Evolutionary conservation across 192 early-diverging fungal species (phyloP).

Genomic region (Coemansia sp.): DNA sequence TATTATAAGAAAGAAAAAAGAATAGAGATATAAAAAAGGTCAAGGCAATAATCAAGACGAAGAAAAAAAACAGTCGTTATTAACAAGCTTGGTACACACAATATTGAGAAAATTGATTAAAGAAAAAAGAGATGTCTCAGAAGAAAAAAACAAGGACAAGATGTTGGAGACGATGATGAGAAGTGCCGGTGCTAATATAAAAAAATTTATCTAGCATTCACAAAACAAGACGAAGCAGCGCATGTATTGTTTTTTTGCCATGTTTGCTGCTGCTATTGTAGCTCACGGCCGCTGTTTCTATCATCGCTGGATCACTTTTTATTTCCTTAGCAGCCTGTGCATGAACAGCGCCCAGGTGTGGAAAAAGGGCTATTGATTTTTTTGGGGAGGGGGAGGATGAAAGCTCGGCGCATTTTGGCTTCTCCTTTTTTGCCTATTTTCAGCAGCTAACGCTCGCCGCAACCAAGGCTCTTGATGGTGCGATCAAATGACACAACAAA

Average conservation of each 20-base stretch:
- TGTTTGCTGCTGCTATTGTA: too few species aligned
- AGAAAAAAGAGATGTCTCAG: not conserved
- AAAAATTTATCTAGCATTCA: not conserved
- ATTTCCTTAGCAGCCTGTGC: too few species aligned
- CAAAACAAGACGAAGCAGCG: not conserved
- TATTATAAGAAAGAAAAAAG: not conserved
- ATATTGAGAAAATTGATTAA: not conserved
- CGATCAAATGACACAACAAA: not conserved
- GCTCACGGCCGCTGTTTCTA: too few species aligned
- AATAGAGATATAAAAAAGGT: not conserved
- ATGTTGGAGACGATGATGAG: not conserved
- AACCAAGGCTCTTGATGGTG: too few species aligned
- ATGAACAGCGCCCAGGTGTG: too few species aligned
- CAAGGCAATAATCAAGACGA: too few species aligned
- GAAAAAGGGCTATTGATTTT: too few species aligned
- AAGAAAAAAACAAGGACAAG: not conserved
- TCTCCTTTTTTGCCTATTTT: too few species aligned
- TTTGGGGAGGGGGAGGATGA: not conserved
- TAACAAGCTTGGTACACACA: constrained; percentile 2
- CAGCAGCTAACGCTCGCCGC: too few species aligned
- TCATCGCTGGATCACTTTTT: too few species aligned
- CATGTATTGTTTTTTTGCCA: not conserved
- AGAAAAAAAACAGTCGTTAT: not conserved
- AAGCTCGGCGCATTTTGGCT: too few species aligned
- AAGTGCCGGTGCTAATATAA: not conserved